Conservation (phyloP, 768 basidiomycete species). For the Chlorophyllum brunneum region DNA sequence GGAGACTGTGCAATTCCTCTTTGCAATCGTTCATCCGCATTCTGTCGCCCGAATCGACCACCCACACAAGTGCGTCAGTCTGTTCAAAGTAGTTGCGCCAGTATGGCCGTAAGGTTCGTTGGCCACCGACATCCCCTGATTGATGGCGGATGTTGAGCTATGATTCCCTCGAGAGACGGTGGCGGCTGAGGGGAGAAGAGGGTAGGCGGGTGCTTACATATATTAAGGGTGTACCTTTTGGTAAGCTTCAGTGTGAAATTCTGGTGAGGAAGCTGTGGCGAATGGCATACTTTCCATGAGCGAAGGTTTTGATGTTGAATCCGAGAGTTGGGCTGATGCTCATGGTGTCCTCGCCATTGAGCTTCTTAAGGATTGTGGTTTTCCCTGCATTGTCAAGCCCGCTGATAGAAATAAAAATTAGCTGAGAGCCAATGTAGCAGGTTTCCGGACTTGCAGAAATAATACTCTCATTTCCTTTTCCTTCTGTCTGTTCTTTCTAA, state of each 20-base stretch:
- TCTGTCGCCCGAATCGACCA: conserved; percentile 93
- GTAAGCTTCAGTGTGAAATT: conserved; percentile 17
- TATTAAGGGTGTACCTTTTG: conserved; percentile 72
- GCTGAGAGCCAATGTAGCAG: neutral
- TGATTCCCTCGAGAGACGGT: conserved; percentile 7
- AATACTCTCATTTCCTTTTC: conserved; percentile 96
- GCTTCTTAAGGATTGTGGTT: conserved; percentile 94
- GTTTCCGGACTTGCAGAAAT: conserved; percentile 72
- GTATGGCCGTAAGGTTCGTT: conserved; percentile 92
- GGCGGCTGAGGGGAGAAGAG: conserved; percentile 5
- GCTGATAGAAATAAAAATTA: conserved; percentile 36
- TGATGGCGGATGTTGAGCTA: conserved; percentile 17
- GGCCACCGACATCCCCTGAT: conserved; percentile 97
- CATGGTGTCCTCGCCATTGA: conserved; percentile 88
- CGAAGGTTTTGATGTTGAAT: conserved; percentile 98
- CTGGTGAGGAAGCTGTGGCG: conserved; percentile 18
- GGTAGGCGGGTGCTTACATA: conserved; percentile 47
- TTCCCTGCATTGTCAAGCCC: conserved; percentile 99
- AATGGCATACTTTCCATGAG: conserved; percentile 74
- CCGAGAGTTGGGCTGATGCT: conserved; percentile 91
- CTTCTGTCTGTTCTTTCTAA: conserved; percentile 92
- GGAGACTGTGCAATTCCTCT: conserved; percentile 77
- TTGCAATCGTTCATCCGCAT: conserved; percentile 89
- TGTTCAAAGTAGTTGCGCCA: conserved; percentile 99
- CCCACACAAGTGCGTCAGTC: conserved; percentile 98